Base-by-base conservation (phyloP, 768 basidiomycete species). In the Boletus rubroflammeus region DNA sequence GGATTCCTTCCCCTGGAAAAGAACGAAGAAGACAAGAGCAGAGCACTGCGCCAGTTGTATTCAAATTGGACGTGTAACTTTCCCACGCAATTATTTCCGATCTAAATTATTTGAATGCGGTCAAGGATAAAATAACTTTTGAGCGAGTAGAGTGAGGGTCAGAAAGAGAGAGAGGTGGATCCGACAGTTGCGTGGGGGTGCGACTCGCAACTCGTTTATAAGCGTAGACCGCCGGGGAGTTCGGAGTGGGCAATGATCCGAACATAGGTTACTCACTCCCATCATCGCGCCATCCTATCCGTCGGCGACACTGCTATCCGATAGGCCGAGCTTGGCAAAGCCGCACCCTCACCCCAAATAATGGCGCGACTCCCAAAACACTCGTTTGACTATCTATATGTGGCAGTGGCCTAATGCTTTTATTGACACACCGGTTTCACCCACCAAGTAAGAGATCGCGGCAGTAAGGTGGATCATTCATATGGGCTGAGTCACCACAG, bases 21-120 rank as follows among this genome's bases (percentile, higher is more conserved):
- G 43, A 47, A 39, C 5, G 48, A 1, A 39, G 50, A 36, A 49
- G 53, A 64, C 56, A 62, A 67, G 60, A 59, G 55, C 54, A 46
- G 40, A 42, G 34, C 13, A 47, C 25, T 5, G 45, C 35, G 47
- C 13, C n/a, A 29, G 44, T 13, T 32, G n/a, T 53, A 49, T 47
- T 62, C 64, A 67, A 55, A 59, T 72, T 75, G 23, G 73, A 81
- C 60, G 72, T 82, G 43, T 60, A 62, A 21, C 58, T 58, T 50
- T 65, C 81, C 64, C 76, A 74, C 63, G 63, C 58, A 43, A 64
- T 71, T 42, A 62, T 75, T 39, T 62, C 59, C 21, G 48, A 31
- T 35, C 9, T 32, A 38, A 53, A 17, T 56, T 80, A 55, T 65
- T 58, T 38, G 52, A 29, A 21, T n/a, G 43, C 40, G 40, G 31